These are phyloP conservation scores for Zoysia matrella DNA, from an alignment of 202 grass and related monocot species.

Conservation along the genomic window DNA sequence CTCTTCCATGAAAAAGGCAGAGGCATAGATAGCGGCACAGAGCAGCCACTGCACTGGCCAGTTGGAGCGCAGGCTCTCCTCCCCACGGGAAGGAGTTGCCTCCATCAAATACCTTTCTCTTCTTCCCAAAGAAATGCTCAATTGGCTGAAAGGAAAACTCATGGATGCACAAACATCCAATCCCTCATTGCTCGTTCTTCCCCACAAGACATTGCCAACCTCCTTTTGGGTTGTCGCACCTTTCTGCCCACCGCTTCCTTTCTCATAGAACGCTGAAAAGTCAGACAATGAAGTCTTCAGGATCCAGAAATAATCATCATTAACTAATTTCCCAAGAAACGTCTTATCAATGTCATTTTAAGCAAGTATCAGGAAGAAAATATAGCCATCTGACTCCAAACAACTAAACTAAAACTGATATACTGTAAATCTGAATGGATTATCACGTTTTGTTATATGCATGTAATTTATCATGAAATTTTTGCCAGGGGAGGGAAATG, in stretches of 20 bases:
- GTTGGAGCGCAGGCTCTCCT: no score
- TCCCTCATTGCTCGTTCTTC: no score
- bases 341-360: not conserved
- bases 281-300: constrained; percentile 10
- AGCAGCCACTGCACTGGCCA: constrained; percentile 37
- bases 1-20: constrained; percentile 62
- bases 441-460: constrained; percentile 10
- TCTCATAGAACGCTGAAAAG: constrained; percentile 37
- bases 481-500: constrained; percentile 36
- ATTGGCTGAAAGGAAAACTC: constrained; percentile 43
- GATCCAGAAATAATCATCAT: not conserved
- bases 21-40: constrained; percentile 53
- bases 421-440: not conserved
- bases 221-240: constrained; percentile 19
- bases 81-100: no score
- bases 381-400: not conserved
- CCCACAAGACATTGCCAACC: constrained; percentile 35
- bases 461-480: constrained; percentile 36
- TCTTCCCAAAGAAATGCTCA: constrained; percentile 49
- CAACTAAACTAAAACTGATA: constrained; percentile 11
- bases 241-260: constrained; percentile 6
- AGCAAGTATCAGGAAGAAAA: not conserved
- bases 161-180: constrained; percentile 44
- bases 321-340: not conserved
- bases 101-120: no score